These are phyloP conservation scores for Candida boleticola DNA, from an alignment of 805 yeast species.

Conservation along the genomic window DNA sequence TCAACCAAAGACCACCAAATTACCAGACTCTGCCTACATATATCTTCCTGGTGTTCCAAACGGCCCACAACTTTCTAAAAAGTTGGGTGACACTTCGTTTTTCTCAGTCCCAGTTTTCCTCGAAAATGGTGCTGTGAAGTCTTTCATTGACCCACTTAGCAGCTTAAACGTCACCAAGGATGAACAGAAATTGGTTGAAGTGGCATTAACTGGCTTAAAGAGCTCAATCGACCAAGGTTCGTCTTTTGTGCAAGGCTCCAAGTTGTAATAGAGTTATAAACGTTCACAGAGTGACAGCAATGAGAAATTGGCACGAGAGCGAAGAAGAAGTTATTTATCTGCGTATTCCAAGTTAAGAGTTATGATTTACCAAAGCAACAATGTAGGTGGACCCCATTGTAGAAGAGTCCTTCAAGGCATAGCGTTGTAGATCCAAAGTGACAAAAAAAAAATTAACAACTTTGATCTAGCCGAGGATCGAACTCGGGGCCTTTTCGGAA, in stretches of 20 bases:
- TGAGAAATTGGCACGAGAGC: no score
- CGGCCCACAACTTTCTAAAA: constrained; percentile 42
- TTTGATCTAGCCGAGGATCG: constrained; percentile 43
- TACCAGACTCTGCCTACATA: constrained; percentile 49
- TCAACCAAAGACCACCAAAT: constrained; percentile 17
- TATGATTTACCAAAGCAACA: neutral
- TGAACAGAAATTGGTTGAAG: constrained; percentile 33
- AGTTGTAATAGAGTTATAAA: constrained; percentile 25
- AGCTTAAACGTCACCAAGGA: constrained; percentile 24
- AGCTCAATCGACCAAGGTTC: constrained; percentile 41
- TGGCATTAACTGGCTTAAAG: constrained; percentile 39
- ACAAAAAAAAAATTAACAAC: constrained; percentile 10
- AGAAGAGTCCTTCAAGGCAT: no score
- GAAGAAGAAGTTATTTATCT: no score
- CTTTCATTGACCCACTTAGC: constrained; percentile 35
- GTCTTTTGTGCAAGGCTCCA: constrained; percentile 36
- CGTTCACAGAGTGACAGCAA: no score
- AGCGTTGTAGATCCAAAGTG: no score
- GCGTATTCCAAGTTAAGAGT: neutral
- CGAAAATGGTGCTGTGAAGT: constrained; percentile 33
- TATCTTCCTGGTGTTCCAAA: constrained; percentile 54
- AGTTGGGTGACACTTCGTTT: constrained; percentile 39
- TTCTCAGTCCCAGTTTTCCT: constrained; percentile 50
- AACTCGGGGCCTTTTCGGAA: constrained; percentile 45
- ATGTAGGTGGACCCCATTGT: no score